Conservation (phyloP, 2,329 filamentous ascomycete genomes). For the Dactylellina cionopaga region DNA sequence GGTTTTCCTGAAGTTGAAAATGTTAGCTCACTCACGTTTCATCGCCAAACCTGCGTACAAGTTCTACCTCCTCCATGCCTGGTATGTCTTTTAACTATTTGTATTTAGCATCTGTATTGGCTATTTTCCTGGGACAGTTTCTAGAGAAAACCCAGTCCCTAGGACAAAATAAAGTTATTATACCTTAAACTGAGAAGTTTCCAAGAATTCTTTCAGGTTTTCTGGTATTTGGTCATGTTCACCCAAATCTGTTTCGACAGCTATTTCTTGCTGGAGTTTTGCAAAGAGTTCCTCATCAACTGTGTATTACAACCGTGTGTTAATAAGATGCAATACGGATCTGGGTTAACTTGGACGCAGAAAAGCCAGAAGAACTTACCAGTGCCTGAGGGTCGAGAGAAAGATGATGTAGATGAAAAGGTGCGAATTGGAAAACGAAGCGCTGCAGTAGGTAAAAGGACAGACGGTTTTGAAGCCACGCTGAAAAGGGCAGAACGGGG, state of each 20-base stretch:
- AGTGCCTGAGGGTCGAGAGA: conserved; percentile 25
- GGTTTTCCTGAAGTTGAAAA: background rate
- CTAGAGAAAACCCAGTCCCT: too few species aligned
- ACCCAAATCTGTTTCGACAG: conserved; percentile 84
- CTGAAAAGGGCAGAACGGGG: background rate
- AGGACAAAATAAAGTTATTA: too few species aligned
- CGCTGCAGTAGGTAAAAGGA: background rate
- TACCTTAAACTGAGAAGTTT: conserved; percentile 84
- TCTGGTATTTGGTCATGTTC: conserved; percentile 76
- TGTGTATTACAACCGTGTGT: conserved; percentile 54
- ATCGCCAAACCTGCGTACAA: conserved; percentile 83
- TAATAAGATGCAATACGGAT: conserved; percentile 45
- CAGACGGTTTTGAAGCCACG: background rate
- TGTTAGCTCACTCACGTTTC: conserved; percentile 87
- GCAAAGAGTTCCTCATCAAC: conserved; percentile 81
- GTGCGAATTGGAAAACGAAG: background rate
- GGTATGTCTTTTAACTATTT: conserved; percentile 74
- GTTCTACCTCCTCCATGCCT: conserved; percentile 86
- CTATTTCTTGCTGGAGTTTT: conserved; percentile 85
- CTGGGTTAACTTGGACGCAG: background rate
- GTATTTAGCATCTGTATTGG: background rate
- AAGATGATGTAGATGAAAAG: conserved; percentile 22
- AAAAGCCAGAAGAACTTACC: background rate
- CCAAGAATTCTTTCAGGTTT: conserved; percentile 86
- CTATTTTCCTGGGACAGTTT: too few species aligned